Conservation (phyloP, 2,329 filamentous ascomycete species). For the Phialophora macrospora region DNA sequence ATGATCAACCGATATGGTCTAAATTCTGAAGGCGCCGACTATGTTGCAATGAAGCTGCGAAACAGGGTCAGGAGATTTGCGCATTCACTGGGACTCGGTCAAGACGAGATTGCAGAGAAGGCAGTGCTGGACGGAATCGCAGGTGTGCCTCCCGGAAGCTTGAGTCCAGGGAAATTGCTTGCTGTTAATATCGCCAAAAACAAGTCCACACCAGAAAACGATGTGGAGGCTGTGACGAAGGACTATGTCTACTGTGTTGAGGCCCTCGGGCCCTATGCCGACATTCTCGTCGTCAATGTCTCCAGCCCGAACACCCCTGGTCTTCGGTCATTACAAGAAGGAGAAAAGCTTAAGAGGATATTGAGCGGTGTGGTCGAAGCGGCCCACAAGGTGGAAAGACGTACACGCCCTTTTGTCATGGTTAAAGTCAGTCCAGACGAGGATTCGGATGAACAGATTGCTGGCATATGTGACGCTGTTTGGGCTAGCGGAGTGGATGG, state of each 20-base stretch:
- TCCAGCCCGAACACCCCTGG: conserved; percentile 96
- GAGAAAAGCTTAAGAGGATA: conserved; percentile 79
- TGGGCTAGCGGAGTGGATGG: conserved; percentile 86
- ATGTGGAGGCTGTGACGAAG: conserved; percentile 77
- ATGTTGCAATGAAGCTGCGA: conserved; percentile 77
- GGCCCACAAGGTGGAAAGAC: conserved; percentile 70
- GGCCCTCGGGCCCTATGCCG: conserved; percentile 81
- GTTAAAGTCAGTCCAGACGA: conserved; percentile 98
- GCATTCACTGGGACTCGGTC: conserved; percentile 68
- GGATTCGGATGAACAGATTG: conserved; percentile 80
- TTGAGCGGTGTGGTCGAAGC: conserved; percentile 81
- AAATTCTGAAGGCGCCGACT: conserved; percentile 87
- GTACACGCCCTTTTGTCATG: conserved; percentile 81
- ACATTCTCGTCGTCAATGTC: conserved; percentile 97
- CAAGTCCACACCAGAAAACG: conserved; percentile 82
- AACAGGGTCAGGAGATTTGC: conserved; percentile 80
- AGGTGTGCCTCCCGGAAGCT: conserved; percentile 78
- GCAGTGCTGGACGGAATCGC: conserved; percentile 77
- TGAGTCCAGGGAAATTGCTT: conserved; percentile 75
- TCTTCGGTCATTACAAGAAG: conserved; percentile 81
- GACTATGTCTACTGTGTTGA: conserved; percentile 90
- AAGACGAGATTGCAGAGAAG: conserved; percentile 66
- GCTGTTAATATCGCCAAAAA: conserved; percentile 97
- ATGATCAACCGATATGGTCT: conserved; percentile 96
- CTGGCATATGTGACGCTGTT: conserved; percentile 85